Evolutionary conservation across 169 alveolate genomes (phyloP).

Genomic region (Babesia ovis): DNA sequence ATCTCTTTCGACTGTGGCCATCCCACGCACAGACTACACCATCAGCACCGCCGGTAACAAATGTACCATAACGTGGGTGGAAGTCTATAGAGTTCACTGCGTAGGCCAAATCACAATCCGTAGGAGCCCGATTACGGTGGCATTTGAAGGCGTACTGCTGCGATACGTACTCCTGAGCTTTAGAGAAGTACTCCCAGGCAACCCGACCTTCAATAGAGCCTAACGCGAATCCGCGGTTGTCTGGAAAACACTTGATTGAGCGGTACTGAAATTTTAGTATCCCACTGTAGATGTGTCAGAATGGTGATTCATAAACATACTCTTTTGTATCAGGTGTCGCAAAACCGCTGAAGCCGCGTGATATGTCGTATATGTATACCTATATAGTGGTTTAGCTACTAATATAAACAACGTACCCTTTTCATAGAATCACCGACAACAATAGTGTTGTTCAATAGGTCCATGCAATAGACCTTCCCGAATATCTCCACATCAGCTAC

Average conservation of each 20-base stretch:
- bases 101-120: conserved; percentile 77
- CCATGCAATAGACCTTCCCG: conserved; percentile 71
- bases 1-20: conserved; percentile 85
- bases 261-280: conserved; percentile 86
- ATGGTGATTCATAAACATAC: conserved; percentile 12
- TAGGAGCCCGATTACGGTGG: conserved; percentile 80
- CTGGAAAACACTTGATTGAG: conserved; percentile 85
- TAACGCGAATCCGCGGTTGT: conserved; percentile 88
- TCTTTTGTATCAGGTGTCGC: conserved; percentile 67
- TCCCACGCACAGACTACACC: conserved; percentile 92
- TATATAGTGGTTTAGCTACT: neutral
- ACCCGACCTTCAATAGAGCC: conserved; percentile 94
- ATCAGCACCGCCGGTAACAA: conserved; percentile 92
- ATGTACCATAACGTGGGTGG: conserved; percentile 87
- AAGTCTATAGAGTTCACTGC: conserved; percentile 88
- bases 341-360: conserved; percentile 67
- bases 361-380: conserved; percentile 62
- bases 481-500: conserved; percentile 55
- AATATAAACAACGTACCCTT: conserved; percentile 23
- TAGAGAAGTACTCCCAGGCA: conserved; percentile 88
- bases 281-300: conserved; percentile 23
- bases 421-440: conserved; percentile 72
- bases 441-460: conserved; percentile 47
- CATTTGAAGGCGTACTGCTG: conserved; percentile 90
- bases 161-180: conserved; percentile 73